These are phyloP conservation scores for Taiwanofungus camphoratus DNA, from an alignment of 1,284 basidiomycete genomes.

Conservation along the genomic window DNA sequence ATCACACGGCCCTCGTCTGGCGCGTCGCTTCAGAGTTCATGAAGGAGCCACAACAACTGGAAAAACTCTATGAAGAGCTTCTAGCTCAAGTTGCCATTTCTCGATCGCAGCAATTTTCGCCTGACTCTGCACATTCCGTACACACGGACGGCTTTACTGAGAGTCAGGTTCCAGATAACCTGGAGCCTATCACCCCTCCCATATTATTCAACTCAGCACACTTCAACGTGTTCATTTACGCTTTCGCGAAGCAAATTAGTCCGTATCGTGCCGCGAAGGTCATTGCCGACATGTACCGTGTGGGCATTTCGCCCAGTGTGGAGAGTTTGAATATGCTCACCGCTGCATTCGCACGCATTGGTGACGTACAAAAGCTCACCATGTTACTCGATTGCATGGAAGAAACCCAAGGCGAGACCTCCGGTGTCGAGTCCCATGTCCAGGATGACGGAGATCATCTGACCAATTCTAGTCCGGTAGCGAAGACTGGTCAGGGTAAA, in stretches of 20 bases:
- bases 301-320: constrained; percentile 23
- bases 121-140: neutral
- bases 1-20: constrained; percentile 37
- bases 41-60: constrained; percentile 6
- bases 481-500: neutral
- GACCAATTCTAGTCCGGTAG: neutral
- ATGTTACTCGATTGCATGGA: constrained; percentile 10
- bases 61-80: constrained; percentile 27
- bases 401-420: neutral
- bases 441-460: neutral
- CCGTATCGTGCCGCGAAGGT: constrained; percentile 16
- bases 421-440: neutral
- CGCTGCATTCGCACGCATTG: constrained; percentile 24
- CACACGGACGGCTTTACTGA: neutral
- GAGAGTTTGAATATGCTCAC: constrained; percentile 13
- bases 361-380: constrained; percentile 13
- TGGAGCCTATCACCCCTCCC: constrained; percentile 10
- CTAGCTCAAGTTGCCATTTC: constrained; percentile 13
- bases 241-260: constrained; percentile 9
- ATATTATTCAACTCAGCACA: constrained; percentile 18
- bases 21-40: constrained; percentile 20
- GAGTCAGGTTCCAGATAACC: constrained; percentile 3
- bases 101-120: constrained; percentile 1
- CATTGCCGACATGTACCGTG: constrained; percentile 30
- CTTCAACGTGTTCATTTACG: constrained; percentile 25